Conservation (phyloP, 1,284 basidiomycete genomes). For the Quambalaria eucalypti region DNA sequence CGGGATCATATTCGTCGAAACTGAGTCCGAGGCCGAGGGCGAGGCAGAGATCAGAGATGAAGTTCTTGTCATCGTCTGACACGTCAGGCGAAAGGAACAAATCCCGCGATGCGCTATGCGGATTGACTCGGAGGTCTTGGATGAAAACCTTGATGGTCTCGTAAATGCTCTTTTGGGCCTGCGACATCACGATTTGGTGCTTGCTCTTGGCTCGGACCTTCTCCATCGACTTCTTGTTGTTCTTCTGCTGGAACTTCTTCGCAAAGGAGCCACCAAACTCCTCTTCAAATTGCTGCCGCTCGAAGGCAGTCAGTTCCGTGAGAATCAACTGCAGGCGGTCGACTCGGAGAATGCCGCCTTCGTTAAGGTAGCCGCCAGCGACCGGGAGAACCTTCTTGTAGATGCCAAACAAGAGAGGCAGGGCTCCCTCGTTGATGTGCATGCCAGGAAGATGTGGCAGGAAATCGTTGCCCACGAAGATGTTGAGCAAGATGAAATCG, state of each 20-base stretch:
- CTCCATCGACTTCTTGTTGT: constrained; percentile 11
- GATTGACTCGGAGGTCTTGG: constrained; percentile 9
- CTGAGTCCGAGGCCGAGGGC: constrained; percentile 27
- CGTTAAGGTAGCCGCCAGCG: constrained; percentile 87
- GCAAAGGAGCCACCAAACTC: constrained; percentile 65
- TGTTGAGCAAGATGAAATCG: constrained; percentile 90
- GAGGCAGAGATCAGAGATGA: constrained; percentile 31
- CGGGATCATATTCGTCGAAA: constrained; percentile 41
- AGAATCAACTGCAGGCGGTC: constrained; percentile 75
- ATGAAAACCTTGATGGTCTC: constrained; percentile 16
- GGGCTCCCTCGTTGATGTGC: constrained; percentile 93
- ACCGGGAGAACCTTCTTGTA: constrained; percentile 83
- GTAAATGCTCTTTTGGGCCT: constrained; percentile 12
- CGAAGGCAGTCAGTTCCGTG: constrained; percentile 76
- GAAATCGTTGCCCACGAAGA: constrained; percentile 96
- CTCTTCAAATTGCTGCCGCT: constrained; percentile 79
- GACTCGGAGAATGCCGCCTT: constrained; percentile 72
- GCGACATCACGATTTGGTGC: constrained; percentile 7
- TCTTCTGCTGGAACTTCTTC: constrained; percentile 7
- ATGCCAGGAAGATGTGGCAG: constrained; percentile 89
- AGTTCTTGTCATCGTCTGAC: constrained; percentile 21
- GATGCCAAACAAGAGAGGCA: constrained; percentile 83
- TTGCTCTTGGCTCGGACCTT: constrained; percentile 1
- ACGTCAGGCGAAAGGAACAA: constrained; percentile 23
- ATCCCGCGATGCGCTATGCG: constrained; percentile 22